These are phyloP conservation scores for Sclerotinia sclerotiorum DNA, from an alignment of 2,329 filamentous ascomycete species.

Conservation along the genomic window DNA sequence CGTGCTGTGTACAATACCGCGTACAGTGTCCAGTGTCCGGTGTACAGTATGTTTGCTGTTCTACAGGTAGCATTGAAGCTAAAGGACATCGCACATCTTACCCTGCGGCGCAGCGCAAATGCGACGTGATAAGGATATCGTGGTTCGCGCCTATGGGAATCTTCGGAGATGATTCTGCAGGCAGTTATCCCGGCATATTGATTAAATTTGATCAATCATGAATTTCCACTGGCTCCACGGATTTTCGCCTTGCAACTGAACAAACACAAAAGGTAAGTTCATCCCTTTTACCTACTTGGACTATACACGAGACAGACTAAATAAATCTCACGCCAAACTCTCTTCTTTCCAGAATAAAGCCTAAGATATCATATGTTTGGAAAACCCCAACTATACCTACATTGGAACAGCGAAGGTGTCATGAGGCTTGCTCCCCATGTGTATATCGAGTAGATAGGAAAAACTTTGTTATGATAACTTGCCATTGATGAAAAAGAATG, in stretches of 20 bases:
- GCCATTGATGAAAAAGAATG: neutral
- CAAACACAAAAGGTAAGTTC: neutral
- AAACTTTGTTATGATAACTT: slow-evolving; percentile 4
- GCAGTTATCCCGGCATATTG: slow-evolving; percentile 11
- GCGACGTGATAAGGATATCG: slow-evolving; percentile 22
- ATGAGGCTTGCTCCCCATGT: neutral
- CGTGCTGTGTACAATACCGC: neutral
- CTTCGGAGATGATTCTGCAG: slow-evolving; percentile 25
- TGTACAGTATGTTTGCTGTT: slow-evolving; percentile 9
- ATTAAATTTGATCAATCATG: neutral
- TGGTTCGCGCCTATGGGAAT: slow-evolving; percentile 23
- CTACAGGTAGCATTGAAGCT: neutral
- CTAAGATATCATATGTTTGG: too few species aligned
- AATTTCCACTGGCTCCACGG: neutral
- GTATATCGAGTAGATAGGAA: neutral
- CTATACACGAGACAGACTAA: neutral
- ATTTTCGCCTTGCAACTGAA: neutral
- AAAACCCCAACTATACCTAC: neutral
- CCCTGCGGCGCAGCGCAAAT: slow-evolving; percentile 19
- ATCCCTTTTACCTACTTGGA: slow-evolving; percentile 2
- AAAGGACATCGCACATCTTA: slow-evolving; percentile 16
- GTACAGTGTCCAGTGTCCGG: neutral
- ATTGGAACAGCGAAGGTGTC: neutral
- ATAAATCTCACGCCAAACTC: too few species aligned
- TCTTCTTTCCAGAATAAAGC: neutral